phyloP scores from a whole-genome alignment of 1,284 basidiomycete genomes.

The Trichosporon sp. region DNA sequence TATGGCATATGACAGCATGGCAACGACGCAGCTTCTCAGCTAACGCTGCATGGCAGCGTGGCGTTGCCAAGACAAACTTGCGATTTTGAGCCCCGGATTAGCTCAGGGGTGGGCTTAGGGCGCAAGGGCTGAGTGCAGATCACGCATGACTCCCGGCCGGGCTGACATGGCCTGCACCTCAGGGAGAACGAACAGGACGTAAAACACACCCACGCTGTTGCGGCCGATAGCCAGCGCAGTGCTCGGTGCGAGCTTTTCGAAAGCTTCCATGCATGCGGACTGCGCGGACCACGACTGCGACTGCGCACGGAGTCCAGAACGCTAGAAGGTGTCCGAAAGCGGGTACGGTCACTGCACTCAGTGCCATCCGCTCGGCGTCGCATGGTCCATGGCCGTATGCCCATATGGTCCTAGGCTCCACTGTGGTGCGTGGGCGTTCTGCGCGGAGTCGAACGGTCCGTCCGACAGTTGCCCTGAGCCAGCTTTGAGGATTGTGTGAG shows the following conservation, averaged over 20 bases:
- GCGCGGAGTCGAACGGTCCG: too few relatives aligned
- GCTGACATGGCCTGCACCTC: background rate
- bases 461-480: too few relatives aligned
- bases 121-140: background rate
- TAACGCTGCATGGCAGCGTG: background rate
- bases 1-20: background rate
- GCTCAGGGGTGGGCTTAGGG: background rate
- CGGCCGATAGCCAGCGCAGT: too few relatives aligned
- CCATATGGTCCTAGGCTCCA: background rate
- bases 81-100: conserved; percentile 2
- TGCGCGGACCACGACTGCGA: background rate
- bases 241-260: too few relatives aligned
- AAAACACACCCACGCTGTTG: too few relatives aligned
- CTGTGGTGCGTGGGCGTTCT: background rate
- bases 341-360: background rate
- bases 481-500: too few relatives aligned
- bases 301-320: too few relatives aligned
- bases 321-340: too few relatives aligned
- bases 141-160: background rate
- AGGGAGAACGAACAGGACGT: background rate
- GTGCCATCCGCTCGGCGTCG: background rate
- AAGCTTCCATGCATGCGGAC: background rate
- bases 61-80: background rate
- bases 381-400: background rate
- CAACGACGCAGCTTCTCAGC: too few relatives aligned